Base-by-base conservation (phyloP, 2,329 filamentous ascomycete species). In the Cercospora sojina region DNA sequence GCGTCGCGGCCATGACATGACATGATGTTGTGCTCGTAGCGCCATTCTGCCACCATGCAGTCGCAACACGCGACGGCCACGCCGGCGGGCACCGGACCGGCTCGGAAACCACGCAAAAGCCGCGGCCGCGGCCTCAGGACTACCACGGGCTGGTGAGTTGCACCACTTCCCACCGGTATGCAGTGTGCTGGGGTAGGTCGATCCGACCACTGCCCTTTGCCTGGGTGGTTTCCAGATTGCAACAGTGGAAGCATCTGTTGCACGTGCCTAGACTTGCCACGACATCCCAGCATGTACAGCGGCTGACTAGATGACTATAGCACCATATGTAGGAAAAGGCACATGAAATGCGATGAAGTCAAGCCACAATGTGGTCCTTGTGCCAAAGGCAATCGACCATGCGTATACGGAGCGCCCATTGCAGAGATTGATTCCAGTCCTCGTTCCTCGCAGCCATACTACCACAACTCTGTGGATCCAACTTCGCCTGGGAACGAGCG, bases 301-400 rank as follows among this genome's bases (percentile, higher is more conserved):
- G 25, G 27, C 25, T 32, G 29, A 29, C 25, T 10, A 16, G 25
- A n/a, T n/a, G 25, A 5, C 29, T 16, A 16, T 31, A 62, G 60
- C 20, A 23, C 69, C 5, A 71, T 75, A 29, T 77, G 75, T 62
- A 68, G 75, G 2, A 74, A 74, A 55, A 76, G 83, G 64, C 80
- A 83, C 67, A 82, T 84, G 72, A 85, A 85, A 74, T 85, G 83
- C 71, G 82, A 83, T 68, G 83, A 84, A 74, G 75, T 75, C 38
- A 80, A 78, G 67, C 82, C 80, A 13, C 72, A 77, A 32, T 83
- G 82, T 69, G 77, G 78, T 41, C 79, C 79, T 69, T 84, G 81
- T 72, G 71, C 75, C 16, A 83, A 82, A 69, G 79, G 78, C 47
- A 75, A 77, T 55, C 78, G 81, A 67, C 76, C 78, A 64, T 84